Percentiles rank a stretch among this genome's conserved stretches.
Conservation (phyloP, 805 yeast species). For the Komagataella populi region DNA sequence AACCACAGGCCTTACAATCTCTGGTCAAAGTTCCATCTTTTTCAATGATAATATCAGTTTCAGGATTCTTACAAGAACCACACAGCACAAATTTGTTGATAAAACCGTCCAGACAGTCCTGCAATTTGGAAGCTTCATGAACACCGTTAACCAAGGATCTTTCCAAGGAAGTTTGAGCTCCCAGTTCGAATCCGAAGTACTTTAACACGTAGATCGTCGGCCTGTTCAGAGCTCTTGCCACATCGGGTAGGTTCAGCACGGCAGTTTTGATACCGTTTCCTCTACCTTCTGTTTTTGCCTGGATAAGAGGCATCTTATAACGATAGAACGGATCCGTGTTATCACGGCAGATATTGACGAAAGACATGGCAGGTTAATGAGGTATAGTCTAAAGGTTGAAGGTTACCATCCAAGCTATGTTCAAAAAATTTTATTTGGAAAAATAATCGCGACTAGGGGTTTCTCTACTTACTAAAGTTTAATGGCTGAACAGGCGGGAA, state of each 20-base stretch:
- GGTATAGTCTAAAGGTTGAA: not conserved
- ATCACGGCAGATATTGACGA: slow-evolving; percentile 86
- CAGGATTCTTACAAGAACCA: slow-evolving; percentile 93
- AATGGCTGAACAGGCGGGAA: slow-evolving; percentile 51
- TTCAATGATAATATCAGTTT: slow-evolving; percentile 78
- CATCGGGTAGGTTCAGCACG: slow-evolving; percentile 79
- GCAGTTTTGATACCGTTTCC: slow-evolving; percentile 99
- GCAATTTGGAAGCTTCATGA: slow-evolving; percentile 81
- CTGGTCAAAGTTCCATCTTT: slow-evolving; percentile 65
- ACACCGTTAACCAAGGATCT: slow-evolving; percentile 90
- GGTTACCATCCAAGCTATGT: not conserved
- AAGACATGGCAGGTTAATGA: slow-evolving; percentile 41
- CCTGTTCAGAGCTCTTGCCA: slow-evolving; percentile 87
- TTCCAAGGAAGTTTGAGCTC: slow-evolving; percentile 90
- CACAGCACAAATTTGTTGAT: slow-evolving; percentile 87
- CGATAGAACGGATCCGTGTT: slow-evolving; percentile 98
- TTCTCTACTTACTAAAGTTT: not conserved
- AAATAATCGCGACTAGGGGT: not conserved
- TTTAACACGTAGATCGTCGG: slow-evolving; percentile 88
- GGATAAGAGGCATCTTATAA: slow-evolving; percentile 97
- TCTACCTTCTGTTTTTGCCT: slow-evolving; percentile 94
- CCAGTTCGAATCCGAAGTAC: slow-evolving; percentile 91
- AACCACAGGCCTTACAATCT: slow-evolving; percentile 98
- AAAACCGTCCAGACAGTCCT: slow-evolving; percentile 90
- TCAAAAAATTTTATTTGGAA: not conserved